These are phyloP conservation scores for Haplographium delicatum DNA, from an alignment of 495 filamentous ascomycete species.

Conservation along the genomic window DNA sequence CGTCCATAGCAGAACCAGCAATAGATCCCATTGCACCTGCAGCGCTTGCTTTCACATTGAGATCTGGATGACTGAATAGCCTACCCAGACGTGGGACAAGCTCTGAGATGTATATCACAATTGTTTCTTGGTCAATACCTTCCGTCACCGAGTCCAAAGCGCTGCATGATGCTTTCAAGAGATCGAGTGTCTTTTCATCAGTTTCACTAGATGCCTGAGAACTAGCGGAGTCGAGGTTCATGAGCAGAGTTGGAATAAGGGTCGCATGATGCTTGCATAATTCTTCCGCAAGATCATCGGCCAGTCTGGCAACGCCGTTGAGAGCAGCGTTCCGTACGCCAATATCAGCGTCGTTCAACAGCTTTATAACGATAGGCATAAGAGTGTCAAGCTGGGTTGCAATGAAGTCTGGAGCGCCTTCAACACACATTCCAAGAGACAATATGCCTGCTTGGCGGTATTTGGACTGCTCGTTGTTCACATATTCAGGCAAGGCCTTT, in stretches of 20 bases:
- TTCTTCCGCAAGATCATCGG: constrained; percentile 89
- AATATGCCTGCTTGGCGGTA: constrained; percentile 86
- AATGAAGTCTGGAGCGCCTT: constrained; percentile 95
- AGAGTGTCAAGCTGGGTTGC: constrained; percentile 81
- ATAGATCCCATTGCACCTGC: constrained; percentile 87
- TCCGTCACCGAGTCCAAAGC: constrained; percentile 89
- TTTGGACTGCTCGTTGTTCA: constrained; percentile 63
- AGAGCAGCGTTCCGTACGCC: constrained; percentile 83
- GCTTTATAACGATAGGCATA: constrained; percentile 77
- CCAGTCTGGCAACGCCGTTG: constrained; percentile 78
- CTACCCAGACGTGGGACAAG: constrained; percentile 77
- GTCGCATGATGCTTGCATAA: constrained; percentile 74
- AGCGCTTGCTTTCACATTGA: constrained; percentile 83
- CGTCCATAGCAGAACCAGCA: constrained; percentile 72
- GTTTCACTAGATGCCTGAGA: constrained; percentile 37
- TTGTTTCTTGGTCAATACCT: constrained; percentile 78
- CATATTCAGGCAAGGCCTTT: constrained; percentile 74
- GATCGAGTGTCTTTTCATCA: constrained; percentile 68
- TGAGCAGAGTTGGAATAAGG: constrained; percentile 76
- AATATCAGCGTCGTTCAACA: constrained; percentile 75
- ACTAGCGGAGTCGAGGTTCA: constrained; percentile 80
- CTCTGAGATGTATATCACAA: constrained; percentile 72
- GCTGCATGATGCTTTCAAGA: constrained; percentile 83
- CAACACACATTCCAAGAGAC: constrained; percentile 87
- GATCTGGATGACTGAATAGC: constrained; percentile 76